Evolutionary conservation across 306 rosid species (phyloP).

Genomic region (Alnus glutinosa): DNA sequence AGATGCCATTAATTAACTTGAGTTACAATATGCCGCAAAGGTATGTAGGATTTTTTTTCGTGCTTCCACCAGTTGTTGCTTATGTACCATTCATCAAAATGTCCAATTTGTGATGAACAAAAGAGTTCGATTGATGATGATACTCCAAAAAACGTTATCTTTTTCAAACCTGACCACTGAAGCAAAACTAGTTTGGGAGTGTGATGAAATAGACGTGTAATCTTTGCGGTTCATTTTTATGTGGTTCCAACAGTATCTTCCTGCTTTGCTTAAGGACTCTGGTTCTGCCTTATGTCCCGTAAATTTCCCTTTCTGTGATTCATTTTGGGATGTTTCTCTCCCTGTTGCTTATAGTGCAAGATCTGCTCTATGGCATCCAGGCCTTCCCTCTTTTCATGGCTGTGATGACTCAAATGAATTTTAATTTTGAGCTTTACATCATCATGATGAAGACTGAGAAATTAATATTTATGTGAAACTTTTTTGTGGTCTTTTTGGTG

Average conservation of each 20-base stretch:
- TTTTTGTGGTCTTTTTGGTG: background rate
- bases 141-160: background rate
- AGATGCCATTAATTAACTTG: background rate
- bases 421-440: conserved; percentile 2
- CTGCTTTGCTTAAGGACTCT: conserved; percentile 1
- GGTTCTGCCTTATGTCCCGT: background rate
- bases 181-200: background rate
- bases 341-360: background rate
- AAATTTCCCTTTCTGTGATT: background rate
- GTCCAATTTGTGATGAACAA: background rate
- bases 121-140: background rate
- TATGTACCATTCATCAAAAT: conserved; percentile 3
- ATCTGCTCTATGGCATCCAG: background rate
- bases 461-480: background rate
- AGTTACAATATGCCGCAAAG: background rate
- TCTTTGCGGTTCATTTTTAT: background rate
- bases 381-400: background rate
- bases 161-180: background rate
- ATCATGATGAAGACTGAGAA: conserved; percentile 2
- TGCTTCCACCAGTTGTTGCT: background rate
- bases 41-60: background rate
- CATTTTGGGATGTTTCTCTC: background rate
- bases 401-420: background rate
- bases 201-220: background rate
- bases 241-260: conserved; percentile 1